Evolutionary conservation across 345 rosid genomes (phyloP).

Genomic region (Eucalyptus rudis): DNA sequence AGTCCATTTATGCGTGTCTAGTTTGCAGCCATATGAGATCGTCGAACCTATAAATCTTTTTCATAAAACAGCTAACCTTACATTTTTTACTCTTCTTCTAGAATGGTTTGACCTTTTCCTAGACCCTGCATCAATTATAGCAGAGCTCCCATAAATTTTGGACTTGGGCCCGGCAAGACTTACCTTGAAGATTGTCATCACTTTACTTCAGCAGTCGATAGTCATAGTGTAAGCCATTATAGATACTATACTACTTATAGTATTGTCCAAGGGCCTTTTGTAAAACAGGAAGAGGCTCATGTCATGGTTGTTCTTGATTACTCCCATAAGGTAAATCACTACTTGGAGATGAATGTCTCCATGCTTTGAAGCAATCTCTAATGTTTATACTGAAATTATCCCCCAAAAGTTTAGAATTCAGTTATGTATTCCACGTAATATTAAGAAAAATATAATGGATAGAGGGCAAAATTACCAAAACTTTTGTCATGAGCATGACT

Average conservation of each 20-base stretch:
- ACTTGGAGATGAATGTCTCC: background rate
- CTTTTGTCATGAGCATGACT: no score
- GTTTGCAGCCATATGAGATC: background rate
- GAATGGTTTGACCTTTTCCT: background rate
- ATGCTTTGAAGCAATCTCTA: background rate
- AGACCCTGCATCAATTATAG: background rate
- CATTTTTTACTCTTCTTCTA: background rate
- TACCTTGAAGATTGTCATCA: background rate
- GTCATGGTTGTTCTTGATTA: background rate
- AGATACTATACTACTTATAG: background rate
- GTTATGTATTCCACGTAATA: background rate
- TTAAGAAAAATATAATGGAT: background rate
- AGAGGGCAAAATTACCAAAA: background rate
- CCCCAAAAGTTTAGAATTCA: background rate
- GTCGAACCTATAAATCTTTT: background rate
- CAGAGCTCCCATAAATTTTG: background rate
- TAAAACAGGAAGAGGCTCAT: background rate
- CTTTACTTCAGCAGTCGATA: background rate
- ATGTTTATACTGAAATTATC: background rate
- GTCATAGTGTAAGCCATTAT: background rate
- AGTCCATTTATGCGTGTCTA: background rate
- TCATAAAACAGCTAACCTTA: background rate
- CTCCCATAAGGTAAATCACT: background rate
- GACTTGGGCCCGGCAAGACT: background rate
- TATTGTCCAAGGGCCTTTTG: background rate